These are phyloP conservation scores for Syncephalastrum racemosum DNA, from an alignment of 371 early-diverging fungal genomes.

Conservation along the genomic window DNA sequence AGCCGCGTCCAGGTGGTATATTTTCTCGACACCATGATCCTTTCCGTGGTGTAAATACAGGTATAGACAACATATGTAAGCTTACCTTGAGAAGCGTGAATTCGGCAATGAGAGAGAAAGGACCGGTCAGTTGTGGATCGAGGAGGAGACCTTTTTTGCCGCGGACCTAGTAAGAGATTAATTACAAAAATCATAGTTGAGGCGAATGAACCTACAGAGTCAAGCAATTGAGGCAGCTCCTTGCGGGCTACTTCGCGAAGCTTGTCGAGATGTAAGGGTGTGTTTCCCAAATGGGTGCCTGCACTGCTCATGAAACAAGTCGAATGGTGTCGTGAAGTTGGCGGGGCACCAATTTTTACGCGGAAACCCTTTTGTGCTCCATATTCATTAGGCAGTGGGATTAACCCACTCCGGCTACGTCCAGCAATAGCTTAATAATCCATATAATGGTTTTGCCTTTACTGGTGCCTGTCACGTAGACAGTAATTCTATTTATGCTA, in stretches of 20 bases:
- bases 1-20: constrained; percentile 75
- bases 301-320: constrained; percentile 19
- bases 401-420: too few relatives aligned
- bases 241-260: constrained; percentile 70
- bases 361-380: too few relatives aligned
- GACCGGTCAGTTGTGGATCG: constrained; percentile 81
- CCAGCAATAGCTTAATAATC: too few relatives aligned
- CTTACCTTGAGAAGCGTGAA: constrained; percentile 79
- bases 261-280: constrained; percentile 57
- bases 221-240: constrained; percentile 70
- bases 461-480: too few relatives aligned
- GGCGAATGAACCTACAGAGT: constrained; percentile 57
- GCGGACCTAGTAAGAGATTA: constrained; percentile 60
- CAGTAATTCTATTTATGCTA: too few relatives aligned
- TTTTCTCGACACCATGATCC: constrained; percentile 95
- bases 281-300: constrained; percentile 47
- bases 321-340: too few relatives aligned
- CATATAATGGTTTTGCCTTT: too few relatives aligned
- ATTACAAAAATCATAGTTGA: not conserved
- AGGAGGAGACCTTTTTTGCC: constrained; percentile 89
- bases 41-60: constrained; percentile 17
- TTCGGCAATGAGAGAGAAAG: constrained; percentile 85
- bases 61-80: not conserved
- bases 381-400: too few relatives aligned
- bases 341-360: too few relatives aligned